Base-by-base conservation (phyloP, 2,329 filamentous ascomycete genomes). In the Myotisia sp. region DNA sequence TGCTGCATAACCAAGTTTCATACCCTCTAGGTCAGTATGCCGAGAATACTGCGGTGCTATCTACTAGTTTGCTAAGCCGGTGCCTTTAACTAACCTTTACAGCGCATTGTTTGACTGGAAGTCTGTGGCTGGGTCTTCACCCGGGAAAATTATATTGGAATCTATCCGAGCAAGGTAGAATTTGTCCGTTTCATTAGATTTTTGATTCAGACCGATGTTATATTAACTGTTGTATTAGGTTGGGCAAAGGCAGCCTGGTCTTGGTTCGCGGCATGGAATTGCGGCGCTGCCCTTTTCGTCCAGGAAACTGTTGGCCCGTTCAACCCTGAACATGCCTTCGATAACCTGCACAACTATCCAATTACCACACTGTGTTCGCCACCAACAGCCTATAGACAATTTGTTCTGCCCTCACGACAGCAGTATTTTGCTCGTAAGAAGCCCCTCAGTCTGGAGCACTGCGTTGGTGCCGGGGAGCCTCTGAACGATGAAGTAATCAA, bases 191-290 rank as follows among this genome's bases (percentile, higher is more conserved):
- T n/a, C n/a, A n/a, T n/a, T n/a, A n/a, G n/a, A n/a, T 29, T 32
- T 21, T 18, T 14, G 21, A 6, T 8, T 16, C 3, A 9, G 6
- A 13, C 17, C 19, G 17, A 8, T 29, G 4, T 6, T 29, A 12
- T 10, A 16, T 17, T 22, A 14, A 16, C 6, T 13, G 6, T 21
- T 40, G n/a, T 32, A 19, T n/a, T 13, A 42, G 47, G 58, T 21
- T 61, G 58, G 58, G 58, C 55, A 3, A 60, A 61, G 47, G 57
- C 58, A 26, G 55, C 53, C 5, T 61, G 56, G 56, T 51, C 57
- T 3, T 59, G 52, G 37, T 54, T 61, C 29, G 51, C 48, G 3
- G 44, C 56, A 1, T 61, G 58, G 55, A 60, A 58, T 33, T 56
- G 52, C 34, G 58, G 58, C 6, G 56, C 56, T 1, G 56, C 49